Conservation (phyloP, 192 early-diverging fungal species). For the Umbelopsis sp. region DNA sequence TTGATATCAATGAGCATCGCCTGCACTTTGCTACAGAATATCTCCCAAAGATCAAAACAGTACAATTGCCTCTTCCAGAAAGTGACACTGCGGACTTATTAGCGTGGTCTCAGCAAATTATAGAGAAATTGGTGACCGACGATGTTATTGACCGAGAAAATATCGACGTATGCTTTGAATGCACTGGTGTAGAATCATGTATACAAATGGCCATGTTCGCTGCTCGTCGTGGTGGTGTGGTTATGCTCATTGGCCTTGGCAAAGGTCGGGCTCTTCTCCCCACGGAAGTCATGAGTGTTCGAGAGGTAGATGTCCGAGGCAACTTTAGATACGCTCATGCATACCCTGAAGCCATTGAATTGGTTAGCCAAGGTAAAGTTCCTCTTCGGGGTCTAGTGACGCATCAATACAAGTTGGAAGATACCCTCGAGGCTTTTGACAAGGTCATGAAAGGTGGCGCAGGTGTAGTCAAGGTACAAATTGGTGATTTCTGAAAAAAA, state of each 20-base stretch:
- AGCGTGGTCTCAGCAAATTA: neutral
- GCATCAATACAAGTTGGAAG: constrained; percentile 31
- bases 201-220: constrained; percentile 28
- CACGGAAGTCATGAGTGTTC: constrained; percentile 20
- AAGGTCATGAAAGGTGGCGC: constrained; percentile 27
- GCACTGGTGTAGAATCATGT: constrained; percentile 36
- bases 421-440: constrained; percentile 35
- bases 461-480: constrained; percentile 37
- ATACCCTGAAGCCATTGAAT: constrained; percentile 33
- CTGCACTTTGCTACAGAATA: constrained; percentile 36
- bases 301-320: constrained; percentile 33
- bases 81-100: constrained; percentile 5
- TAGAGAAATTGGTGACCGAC: neutral
- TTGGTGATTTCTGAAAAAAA: constrained; percentile 33
- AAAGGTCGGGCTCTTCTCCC: constrained; percentile 23
- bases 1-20: constrained; percentile 36
- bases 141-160: neutral
- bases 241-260: constrained; percentile 37
- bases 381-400: constrained; percentile 32
- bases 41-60: constrained; percentile 15
- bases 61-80: neutral
- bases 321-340: constrained; percentile 37
- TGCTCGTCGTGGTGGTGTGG: constrained; percentile 30
- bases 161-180: constrained; percentile 37
- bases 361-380: constrained; percentile 30